Conservation (phyloP, 495 filamentous ascomycete species). For the Margaritispora aquatica region DNA sequence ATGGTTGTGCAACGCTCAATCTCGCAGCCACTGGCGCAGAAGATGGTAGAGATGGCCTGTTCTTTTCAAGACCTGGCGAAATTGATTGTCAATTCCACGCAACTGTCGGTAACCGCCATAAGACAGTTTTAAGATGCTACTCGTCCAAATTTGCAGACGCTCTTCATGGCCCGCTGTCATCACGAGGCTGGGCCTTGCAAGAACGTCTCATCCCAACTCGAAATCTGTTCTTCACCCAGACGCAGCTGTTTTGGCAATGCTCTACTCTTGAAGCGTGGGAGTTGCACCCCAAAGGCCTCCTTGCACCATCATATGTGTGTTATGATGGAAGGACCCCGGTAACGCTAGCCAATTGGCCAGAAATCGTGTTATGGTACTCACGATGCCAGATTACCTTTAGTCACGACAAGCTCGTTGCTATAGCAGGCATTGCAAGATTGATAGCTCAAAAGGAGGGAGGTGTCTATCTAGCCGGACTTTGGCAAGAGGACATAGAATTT, state of each 20-base stretch:
- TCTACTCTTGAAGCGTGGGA: not conserved
- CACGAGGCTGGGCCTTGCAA: slow-evolving; percentile 2
- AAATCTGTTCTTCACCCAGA: not conserved
- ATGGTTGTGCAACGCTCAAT: not conserved
- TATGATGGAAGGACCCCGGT: no score
- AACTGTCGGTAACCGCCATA: not conserved
- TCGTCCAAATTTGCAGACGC: no score
- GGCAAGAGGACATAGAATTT: not conserved
- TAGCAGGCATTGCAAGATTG: not conserved
- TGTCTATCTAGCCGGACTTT: not conserved
- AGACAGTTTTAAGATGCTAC: not conserved
- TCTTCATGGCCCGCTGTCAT: not conserved
- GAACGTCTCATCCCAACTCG: not conserved
- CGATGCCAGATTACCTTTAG: not conserved
- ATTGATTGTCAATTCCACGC: not conserved
- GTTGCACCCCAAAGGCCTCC: not conserved
- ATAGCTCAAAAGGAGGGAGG: not conserved
- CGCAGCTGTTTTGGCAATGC: slow-evolving; percentile 1
- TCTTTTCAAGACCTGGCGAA: no score
- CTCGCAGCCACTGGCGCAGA: not conserved
- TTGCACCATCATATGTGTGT: not conserved
- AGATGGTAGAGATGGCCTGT: not conserved
- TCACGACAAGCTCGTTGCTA: not conserved
- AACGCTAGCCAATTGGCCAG: no score
- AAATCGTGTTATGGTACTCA: not conserved